Evolutionary conservation across 208 protist genomes (phyloP).

Genomic region (Leptomonas pyrrhocoris): DNA sequence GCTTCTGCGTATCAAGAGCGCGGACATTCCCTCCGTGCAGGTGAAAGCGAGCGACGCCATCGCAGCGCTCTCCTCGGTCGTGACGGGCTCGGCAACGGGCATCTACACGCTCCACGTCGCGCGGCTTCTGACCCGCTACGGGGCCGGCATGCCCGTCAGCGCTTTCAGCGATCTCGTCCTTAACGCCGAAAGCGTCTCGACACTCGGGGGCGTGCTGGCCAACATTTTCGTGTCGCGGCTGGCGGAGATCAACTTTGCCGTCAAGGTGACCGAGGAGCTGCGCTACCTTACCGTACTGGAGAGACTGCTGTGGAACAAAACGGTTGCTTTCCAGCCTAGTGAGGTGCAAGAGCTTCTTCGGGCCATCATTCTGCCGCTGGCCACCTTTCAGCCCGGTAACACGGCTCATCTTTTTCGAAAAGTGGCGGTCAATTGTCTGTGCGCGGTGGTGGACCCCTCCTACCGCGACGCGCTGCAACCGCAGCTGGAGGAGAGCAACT

Average conservation of each 20-base stretch:
- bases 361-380: conserved; percentile 65
- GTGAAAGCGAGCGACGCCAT: conserved; percentile 39
- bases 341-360: conserved; percentile 71
- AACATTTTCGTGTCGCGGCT: conserved; percentile 76
- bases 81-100: conserved; percentile 55
- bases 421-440: conserved; percentile 81
- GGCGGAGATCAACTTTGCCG: conserved; percentile 63
- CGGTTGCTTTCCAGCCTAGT: conserved; percentile 31
- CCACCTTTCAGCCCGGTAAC: conserved; percentile 64
- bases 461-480: conserved; percentile 33
- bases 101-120: conserved; percentile 75
- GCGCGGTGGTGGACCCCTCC: conserved; percentile 45
- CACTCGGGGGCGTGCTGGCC: conserved; percentile 44
- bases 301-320: conserved; percentile 59
- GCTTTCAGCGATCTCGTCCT: conserved; percentile 80
- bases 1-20: conserved; percentile 60
- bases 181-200: conserved; percentile 28
- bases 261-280: conserved; percentile 78
- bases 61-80: conserved; percentile 49
- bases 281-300: conserved; percentile 79
- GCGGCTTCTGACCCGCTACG: conserved; percentile 69
- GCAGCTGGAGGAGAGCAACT: conserved; percentile 38
- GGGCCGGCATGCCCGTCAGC: conserved; percentile 60
- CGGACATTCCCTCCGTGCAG: conserved; percentile 49
- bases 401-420: conserved; percentile 86